Base-by-base conservation (phyloP, 2,329 filamentous ascomycete species). In the Colletotrichum limetticola region DNA sequence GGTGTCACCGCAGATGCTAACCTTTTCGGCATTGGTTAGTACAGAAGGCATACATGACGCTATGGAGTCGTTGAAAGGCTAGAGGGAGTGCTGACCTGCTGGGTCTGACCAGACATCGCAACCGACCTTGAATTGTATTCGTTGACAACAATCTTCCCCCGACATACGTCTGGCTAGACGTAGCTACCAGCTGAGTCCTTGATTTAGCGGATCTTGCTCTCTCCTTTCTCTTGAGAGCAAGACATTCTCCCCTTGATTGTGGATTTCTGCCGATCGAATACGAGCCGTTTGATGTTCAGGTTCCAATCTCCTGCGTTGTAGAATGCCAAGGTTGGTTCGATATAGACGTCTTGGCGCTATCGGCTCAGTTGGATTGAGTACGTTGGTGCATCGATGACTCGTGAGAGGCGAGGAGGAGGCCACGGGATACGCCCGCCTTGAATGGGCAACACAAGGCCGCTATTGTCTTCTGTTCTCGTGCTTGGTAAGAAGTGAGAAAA, bases 281-380 rank as follows among this genome's bases (percentile, higher is more conserved):
- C 49, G 60, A 70, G 42, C 19, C 5, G 19, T 32, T 14, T 30
- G 22, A 52, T 30, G 62, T 57, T 52, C 60, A 61, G 66, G 70
- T 64, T 4, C 14, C n/a, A 65, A 42, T 65, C 42, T 66, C 56
- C 60, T 52, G 26, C 16, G 46, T 52, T 30, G 60, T 56, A 61
- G 56, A 9, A 16, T 28, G 70, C 70, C 70, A 70, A 66, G 66
- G 24, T 30, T 8, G 42, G 58, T 37, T 52, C 22, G 56, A 61
- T 65, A 64, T 60, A 73, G 61, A 71, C 14, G 3, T 61, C 60
- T 72, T 61, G 66, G 66, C 56, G 28, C 22, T 11, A 24, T 24
- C 30, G 35, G 37, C 26, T 53, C 42, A 8, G 66, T 37, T 66
- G 60, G 9, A 24, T 26, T 35, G 59, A 22, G 14, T 16, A 42